Base-by-base conservation (phyloP, 768 basidiomycete species). In the Suillus fuscotomentosus region DNA sequence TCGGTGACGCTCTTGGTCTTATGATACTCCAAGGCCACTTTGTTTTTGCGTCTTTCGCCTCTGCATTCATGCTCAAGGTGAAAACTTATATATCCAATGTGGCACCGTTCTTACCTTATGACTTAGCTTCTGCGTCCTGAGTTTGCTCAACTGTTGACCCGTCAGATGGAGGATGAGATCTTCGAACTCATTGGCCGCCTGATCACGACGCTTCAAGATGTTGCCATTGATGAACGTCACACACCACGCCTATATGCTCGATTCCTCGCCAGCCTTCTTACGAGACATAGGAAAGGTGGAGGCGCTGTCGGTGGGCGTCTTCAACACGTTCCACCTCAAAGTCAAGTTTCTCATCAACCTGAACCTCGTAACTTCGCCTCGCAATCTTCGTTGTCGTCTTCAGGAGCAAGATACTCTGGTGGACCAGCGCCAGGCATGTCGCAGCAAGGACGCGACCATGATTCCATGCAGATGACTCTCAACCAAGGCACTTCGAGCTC, bases 41-140 rank as follows among this genome's bases (percentile, higher is more conserved):
- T 66, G 82, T 93, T 39, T 93, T 92, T 70, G 84, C 88, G 3
- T 85, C 90, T 1, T 94, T 94, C 71, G 91, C 92, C 0, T 91
- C 89, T 31, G 92, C 91, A 0, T 94, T 93, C 78, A 78, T 94
- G 61, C 84, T 93, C 67, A 93, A 92, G 83, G 90, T 90, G 59
- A 11, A 78, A 54, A 13, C 34, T 24, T 13, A 9, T 24, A 34
- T 60, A 34, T 57, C 3, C 10, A 17, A 15, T 54, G 31, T 53
- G 11, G 36, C 10, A 34, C 38, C 11, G 5, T 27, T 62, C 14
- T 59, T 66, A 53, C 60, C 47, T 41, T 11, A 43, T 61, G 20
- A 36, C 43, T 64, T 63, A 91, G 88, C 80, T 92, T 38, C 82
- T 94, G 38, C 85, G 88, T 54, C 90, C 90, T 0, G 90, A 92